Percentiles rank a stretch among this genome's conserved stretches.
Conservation (phyloP, 169 alveolate species). For the Eimeria maxima region DNA sequence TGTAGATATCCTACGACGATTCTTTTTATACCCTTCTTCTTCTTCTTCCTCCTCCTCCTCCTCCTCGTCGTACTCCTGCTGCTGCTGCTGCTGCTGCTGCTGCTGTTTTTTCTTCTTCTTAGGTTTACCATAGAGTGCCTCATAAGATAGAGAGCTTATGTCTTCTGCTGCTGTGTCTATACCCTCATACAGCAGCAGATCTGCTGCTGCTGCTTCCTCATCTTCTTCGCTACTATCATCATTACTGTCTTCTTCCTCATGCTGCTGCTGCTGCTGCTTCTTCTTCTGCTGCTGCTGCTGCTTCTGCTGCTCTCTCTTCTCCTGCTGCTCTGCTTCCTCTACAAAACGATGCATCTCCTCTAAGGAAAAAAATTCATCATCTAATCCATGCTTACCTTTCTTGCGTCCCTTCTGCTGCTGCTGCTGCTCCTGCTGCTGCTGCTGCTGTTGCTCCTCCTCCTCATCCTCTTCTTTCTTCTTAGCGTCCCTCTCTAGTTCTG, state of each 20-base stretch:
- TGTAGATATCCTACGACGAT: too few relatives aligned
- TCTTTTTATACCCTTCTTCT: too few relatives aligned
- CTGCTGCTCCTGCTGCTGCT: constrained; percentile 58
- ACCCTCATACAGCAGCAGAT: constrained; percentile 55
- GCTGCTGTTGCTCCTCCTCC: neutral
- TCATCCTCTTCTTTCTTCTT: neutral
- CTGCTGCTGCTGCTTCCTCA: constrained; percentile 61
- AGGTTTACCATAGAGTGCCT: neutral
- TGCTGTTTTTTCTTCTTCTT: neutral
- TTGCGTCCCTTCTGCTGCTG: neutral
- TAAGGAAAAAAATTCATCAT: constrained; percentile 40
- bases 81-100: neutral
- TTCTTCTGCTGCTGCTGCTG: neutral
- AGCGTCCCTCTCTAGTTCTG: too few relatives aligned
- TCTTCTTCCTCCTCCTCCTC: neutral
- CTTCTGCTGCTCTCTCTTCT: constrained; percentile 10
- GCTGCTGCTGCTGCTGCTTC: neutral
- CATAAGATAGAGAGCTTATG: neutral
- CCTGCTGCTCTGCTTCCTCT: constrained; percentile 47
- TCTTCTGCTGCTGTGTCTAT: neutral
- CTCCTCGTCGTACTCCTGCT: constrained; percentile 20
- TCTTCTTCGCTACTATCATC: too few relatives aligned
- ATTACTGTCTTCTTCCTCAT: constrained; percentile 49
- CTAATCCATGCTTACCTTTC: neutral
- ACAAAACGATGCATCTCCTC: constrained; percentile 55